Conservation (phyloP, 1,139 yeast species). For the Suhomyces terraborum region DNA sequence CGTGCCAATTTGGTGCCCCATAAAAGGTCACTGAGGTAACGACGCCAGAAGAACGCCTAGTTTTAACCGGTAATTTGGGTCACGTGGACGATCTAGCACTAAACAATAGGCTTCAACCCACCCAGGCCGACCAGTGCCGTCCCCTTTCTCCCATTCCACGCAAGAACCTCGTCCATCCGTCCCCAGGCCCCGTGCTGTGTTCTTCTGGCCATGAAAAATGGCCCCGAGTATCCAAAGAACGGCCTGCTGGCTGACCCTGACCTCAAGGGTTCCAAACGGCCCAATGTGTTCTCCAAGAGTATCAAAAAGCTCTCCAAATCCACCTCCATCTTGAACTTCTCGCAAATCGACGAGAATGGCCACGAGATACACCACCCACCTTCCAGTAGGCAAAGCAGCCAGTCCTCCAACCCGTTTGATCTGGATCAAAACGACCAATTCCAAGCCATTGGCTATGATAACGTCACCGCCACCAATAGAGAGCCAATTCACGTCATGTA, state of each 20-base stretch:
- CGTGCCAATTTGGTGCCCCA: constrained; percentile 1
- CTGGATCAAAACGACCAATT: constrained; percentile 20
- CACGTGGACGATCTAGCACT: constrained; percentile 7
- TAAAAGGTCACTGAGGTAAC: constrained; percentile 4
- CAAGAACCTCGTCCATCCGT: not conserved
- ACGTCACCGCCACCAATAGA: constrained; percentile 23
- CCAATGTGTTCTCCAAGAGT: constrained; percentile 20
- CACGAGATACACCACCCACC: constrained; percentile 4
- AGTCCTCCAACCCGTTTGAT: constrained; percentile 6
- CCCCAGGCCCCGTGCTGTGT: not conserved
- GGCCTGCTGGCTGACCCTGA: constrained; percentile 8
- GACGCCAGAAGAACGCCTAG: no score
- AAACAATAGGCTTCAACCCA: constrained; percentile 1
- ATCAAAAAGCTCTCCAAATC: constrained; percentile 22
- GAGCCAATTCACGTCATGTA: constrained; percentile 37
- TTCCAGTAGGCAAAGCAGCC: constrained; percentile 5
- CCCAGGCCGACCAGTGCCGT: constrained; percentile 1
- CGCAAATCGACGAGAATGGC: constrained; percentile 11
- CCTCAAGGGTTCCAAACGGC: constrained; percentile 11
- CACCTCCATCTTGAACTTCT: constrained; percentile 19
- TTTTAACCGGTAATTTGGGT: constrained; percentile 5
- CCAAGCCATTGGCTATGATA: constrained; percentile 40
- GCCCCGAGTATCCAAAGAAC: constrained; percentile 8
- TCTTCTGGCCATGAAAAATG: constrained; percentile 15
- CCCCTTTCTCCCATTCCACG: not conserved